Conservation (phyloP, 305 asterid genomes). For the Fraxinus greggii region DNA sequence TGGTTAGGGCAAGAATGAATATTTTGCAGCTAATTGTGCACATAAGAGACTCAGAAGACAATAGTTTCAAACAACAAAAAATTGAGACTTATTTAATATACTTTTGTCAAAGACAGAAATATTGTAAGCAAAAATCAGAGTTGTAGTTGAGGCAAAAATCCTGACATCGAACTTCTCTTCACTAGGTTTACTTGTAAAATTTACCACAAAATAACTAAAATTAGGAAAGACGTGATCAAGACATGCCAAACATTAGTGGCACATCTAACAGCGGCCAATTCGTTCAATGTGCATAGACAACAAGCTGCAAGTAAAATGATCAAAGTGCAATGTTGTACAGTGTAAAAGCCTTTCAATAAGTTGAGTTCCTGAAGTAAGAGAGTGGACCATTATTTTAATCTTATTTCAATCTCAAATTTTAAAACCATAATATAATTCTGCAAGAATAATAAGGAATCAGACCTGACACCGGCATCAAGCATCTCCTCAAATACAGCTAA, state of each 20-base stretch:
- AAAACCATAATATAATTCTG: background rate
- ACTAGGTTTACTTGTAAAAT: background rate
- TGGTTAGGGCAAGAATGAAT: background rate
- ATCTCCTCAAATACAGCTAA: constrained; percentile 94
- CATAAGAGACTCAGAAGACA: background rate
- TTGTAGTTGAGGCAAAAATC: background rate
- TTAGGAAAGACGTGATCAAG: background rate
- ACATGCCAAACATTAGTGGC: background rate
- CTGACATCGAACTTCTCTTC: background rate
- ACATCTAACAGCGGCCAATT: background rate
- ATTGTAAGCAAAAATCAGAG: background rate
- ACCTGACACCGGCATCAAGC: constrained; percentile 99
- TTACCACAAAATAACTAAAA: background rate
- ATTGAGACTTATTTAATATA: background rate
- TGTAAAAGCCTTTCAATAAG: background rate
- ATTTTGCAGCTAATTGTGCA: background rate
- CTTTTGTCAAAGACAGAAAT: background rate
- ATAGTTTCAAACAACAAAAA: background rate
- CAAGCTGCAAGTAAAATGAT: background rate
- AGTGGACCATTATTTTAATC: background rate
- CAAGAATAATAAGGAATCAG: constrained; percentile 19
- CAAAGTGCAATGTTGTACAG: background rate
- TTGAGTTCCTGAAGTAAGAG: background rate
- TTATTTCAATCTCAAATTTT: background rate
- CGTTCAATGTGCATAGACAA: background rate